Percentiles rank a stretch among this genome's conserved stretches.
These are phyloP conservation scores for Rhizophagus sp. DNA, from an alignment of 192 early-diverging fungal genomes.

Conservation along the genomic window DNA sequence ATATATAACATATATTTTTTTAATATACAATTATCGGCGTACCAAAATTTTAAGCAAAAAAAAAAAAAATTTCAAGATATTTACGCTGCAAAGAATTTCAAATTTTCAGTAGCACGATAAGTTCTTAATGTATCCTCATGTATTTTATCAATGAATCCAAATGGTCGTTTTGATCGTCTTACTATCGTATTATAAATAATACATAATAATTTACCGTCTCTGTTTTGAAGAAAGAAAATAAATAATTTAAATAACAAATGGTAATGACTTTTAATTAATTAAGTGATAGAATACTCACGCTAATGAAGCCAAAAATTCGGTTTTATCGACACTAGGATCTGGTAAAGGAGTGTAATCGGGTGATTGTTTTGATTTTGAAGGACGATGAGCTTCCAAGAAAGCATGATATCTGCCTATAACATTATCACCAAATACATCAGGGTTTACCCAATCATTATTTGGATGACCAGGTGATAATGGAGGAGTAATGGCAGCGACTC, in stretches of 20 bases:
- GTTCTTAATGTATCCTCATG: constrained; percentile 53
- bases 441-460: constrained; percentile 38
- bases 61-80: constrained; percentile 12
- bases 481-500: background rate
- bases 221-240: constrained; percentile 17
- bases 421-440: constrained; percentile 33
- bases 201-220: constrained; percentile 55
- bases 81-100: constrained; percentile 60
- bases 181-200: constrained; percentile 53
- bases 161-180: constrained; percentile 51
- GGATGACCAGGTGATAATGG: constrained; percentile 13
- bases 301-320: constrained; percentile 48
- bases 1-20: background rate
- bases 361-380: constrained; percentile 24
- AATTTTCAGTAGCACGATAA: constrained; percentile 59
- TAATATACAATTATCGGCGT: background rate
- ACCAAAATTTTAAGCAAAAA: background rate
- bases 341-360: constrained; percentile 22
- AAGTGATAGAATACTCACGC: constrained; percentile 34
- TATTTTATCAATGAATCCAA: constrained; percentile 59
- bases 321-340: constrained; percentile 39
- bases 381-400: constrained; percentile 46
- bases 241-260: background rate
- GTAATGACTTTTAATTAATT: background rate
- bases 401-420: constrained; percentile 49